Percentiles rank a stretch among this genome's conserved stretches.
These are phyloP conservation scores for Fusarium cyanostomum DNA, from an alignment of 2,329 filamentous ascomycete genomes.

Conservation along the genomic window DNA sequence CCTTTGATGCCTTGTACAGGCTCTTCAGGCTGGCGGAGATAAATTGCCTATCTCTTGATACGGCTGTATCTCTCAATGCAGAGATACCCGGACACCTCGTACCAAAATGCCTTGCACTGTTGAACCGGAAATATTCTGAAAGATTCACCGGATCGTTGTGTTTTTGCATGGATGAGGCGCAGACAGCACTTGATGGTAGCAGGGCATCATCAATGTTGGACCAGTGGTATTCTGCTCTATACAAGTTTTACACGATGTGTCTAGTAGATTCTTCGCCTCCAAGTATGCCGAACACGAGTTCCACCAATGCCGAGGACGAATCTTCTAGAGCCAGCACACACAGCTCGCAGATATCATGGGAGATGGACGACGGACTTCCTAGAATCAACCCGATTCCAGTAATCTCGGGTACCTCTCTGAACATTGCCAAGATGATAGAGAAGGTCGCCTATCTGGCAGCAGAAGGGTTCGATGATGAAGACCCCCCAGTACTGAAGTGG, in stretches of 20 bases:
- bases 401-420: not conserved
- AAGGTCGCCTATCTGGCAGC: not conserved
- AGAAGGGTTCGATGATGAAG: not conserved
- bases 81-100: not conserved
- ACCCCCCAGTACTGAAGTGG: not conserved
- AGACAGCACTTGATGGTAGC: not conserved
- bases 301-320: too few relatives aligned
- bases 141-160: not conserved
- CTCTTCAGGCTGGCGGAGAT: not conserved
- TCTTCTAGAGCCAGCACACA: too few relatives aligned
- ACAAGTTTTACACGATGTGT: not conserved
- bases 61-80: fast-evolving
- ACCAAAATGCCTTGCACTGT: not conserved
- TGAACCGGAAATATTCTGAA: not conserved
- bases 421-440: not conserved
- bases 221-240: not conserved
- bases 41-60: not conserved
- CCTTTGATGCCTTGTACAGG: constrained; percentile 3
- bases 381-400: not conserved
- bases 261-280: too few relatives aligned
- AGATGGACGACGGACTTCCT: not conserved
- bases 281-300: too few relatives aligned
- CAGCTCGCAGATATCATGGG: too few relatives aligned
- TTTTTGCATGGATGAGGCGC: not conserved
- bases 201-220: not conserved